A percentile compares a stretch with the other conserved stretches of the same genome.
Evolutionary conservation across 2,329 filamentous ascomycete species (phyloP).

Genomic region (Penicillium sp.): DNA sequence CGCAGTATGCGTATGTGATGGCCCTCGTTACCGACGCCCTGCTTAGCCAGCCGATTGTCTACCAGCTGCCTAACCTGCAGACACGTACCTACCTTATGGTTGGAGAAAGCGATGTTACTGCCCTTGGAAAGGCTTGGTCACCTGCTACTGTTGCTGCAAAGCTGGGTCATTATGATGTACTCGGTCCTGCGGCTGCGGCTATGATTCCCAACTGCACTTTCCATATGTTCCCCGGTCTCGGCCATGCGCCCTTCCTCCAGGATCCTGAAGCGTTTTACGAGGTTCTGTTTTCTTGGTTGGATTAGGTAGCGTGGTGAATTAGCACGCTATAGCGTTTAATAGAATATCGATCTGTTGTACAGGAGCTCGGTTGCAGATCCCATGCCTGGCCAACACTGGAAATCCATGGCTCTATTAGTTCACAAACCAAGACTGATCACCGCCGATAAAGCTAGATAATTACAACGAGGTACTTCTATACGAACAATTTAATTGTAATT

Average conservation of each 20-base stretch:
- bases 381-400: neutral
- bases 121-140: constrained; percentile 23
- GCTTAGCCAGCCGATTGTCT: constrained; percentile 21
- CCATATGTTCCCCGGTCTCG: constrained; percentile 26
- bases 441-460: no score
- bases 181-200: constrained; percentile 23
- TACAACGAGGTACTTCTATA: no score
- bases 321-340: no score
- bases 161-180: constrained; percentile 19
- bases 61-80: constrained; percentile 23
- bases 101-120: constrained; percentile 19
- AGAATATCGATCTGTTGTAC: neutral
- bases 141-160: constrained; percentile 13
- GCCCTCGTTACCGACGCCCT: constrained; percentile 23
- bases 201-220: constrained; percentile 21
- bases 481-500: neutral
- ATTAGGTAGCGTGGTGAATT: no score
- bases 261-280: constrained; percentile 21
- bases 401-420: no score
- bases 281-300: constrained; percentile 12
- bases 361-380: neutral
- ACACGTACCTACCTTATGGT: constrained; percentile 26
- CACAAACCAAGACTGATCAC: no score
- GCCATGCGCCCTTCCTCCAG: constrained; percentile 27
- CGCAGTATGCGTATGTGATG: constrained; percentile 23